Conservation (phyloP, 139 green algal species). For the Chlorella sp. region DNA sequence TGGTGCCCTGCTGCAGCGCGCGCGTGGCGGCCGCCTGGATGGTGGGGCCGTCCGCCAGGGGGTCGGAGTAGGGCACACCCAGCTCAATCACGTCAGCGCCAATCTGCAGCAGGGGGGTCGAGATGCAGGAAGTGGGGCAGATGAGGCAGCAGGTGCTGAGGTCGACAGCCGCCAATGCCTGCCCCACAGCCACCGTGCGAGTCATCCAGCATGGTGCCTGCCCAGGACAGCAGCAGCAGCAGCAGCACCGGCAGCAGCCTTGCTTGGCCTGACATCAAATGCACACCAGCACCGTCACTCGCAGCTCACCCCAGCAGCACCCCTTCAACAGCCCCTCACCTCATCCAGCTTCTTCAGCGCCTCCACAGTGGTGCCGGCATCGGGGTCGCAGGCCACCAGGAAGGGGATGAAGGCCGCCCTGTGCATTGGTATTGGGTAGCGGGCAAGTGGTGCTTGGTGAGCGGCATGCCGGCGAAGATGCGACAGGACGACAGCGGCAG, state of each 20-base stretch:
- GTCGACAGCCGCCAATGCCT: too few relatives aligned
- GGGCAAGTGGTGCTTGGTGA: not conserved
- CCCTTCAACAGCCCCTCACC: not conserved
- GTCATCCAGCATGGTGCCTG: too few relatives aligned
- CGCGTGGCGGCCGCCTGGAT: constrained; percentile 95
- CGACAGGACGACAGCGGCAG: too few relatives aligned
- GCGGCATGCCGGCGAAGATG: too few relatives aligned
- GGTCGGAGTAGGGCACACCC: constrained; percentile 94
- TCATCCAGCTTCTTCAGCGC: constrained; percentile 82
- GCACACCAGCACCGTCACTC: too few relatives aligned
- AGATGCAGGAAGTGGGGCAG: too few relatives aligned
- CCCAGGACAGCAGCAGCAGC: too few relatives aligned
- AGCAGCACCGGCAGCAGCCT: too few relatives aligned
- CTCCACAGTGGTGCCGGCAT: constrained; percentile 87
- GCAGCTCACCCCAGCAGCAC: too few relatives aligned
- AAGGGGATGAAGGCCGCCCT: constrained; percentile 96
- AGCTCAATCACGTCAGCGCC: constrained; percentile 97
- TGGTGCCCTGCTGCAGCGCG: constrained; percentile 83
- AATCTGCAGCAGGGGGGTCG: constrained; percentile 60
- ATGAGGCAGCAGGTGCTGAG: too few relatives aligned
- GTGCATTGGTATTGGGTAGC: not conserved
- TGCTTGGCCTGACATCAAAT: too few relatives aligned
- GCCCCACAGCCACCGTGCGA: too few relatives aligned
- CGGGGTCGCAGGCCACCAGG: constrained; percentile 94
- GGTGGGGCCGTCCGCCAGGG: constrained; percentile 94